Percentiles rank a stretch among this genome's conserved stretches.
Conservation (phyloP, 225 moss, liverwort and hornwort genomes). For the Pseudisothecium myosuroides region DNA sequence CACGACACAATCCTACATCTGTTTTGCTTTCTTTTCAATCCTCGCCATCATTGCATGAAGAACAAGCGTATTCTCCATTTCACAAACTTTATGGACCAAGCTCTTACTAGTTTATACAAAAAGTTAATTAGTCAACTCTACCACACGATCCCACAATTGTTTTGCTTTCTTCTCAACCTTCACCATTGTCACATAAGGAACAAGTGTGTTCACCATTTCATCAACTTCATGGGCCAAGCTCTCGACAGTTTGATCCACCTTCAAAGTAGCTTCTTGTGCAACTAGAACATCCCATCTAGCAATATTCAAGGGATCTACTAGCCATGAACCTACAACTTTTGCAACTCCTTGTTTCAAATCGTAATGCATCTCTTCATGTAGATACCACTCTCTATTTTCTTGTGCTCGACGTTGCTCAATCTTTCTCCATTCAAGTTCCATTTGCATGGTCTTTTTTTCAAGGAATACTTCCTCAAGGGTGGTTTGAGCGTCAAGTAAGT, state of each 20-base stretch:
- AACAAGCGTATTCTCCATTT: neutral
- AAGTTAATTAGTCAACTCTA: too few species aligned
- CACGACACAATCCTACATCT: neutral
- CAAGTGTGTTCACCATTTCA: neutral
- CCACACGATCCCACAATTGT: neutral
- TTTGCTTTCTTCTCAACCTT: neutral
- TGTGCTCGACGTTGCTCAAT: neutral
- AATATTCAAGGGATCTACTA: neutral
- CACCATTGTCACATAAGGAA: neutral
- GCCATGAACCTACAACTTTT: neutral
- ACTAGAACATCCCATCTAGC: neutral
- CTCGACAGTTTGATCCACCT: neutral
- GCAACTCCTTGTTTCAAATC: neutral
- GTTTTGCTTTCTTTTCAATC: neutral
- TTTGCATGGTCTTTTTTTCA: neutral
- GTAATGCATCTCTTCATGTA: fast-evolving
- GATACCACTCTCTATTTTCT: neutral
- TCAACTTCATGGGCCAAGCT: neutral
- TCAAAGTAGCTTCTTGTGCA: neutral
- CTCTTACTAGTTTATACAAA: too few species aligned
- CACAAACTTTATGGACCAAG: fast-evolving
- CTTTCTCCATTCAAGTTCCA: neutral
- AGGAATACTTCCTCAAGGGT: neutral
- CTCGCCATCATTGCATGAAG: neutral
- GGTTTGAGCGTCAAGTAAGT: neutral